Percentiles rank a stretch among this genome's conserved stretches.
These are phyloP conservation scores for Solanum arcanum DNA, from an alignment of 257 asterid genomes.

Conservation along the genomic window DNA sequence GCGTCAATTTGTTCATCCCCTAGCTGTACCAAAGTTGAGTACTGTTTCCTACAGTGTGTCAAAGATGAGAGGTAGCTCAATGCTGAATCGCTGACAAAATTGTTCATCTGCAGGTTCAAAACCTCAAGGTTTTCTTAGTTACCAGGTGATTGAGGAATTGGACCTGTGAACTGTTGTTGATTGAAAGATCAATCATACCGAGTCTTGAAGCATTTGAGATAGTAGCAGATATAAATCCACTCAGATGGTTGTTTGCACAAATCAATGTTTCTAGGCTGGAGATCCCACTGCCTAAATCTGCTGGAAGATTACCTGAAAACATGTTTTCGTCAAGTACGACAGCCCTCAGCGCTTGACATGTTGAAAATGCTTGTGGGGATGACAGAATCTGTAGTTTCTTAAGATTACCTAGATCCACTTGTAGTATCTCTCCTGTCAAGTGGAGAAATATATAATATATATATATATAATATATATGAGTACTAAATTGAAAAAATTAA, in stretches of 20 bases:
- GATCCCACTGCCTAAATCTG: background rate
- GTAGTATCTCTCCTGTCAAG: constrained; percentile 7
- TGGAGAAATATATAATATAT: too few species aligned
- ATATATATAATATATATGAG: too few species aligned
- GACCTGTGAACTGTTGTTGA: constrained; percentile 10
- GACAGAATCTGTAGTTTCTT: background rate
- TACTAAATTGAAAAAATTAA: too few species aligned
- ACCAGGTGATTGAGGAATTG: constrained; percentile 11
- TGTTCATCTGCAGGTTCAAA: background rate
- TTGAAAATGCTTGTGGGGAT: constrained; percentile 3
- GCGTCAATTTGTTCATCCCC: background rate
- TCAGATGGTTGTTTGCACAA: background rate
- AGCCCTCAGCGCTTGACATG: background rate
- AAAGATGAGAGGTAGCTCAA: background rate
- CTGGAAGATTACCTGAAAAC: constrained; percentile 10
- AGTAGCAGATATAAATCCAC: constrained; percentile 1
- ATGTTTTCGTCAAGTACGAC: background rate
- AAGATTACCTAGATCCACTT: background rate
- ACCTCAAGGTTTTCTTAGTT: background rate
- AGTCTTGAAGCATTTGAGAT: constrained; percentile 18
- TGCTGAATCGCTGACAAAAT: background rate
- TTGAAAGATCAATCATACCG: background rate
- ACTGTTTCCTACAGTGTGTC: background rate
- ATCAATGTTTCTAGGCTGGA: background rate
- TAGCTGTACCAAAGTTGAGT: accelerated